Base-by-base conservation (phyloP, 2,329 filamentous ascomycete genomes). In the Cladophialophora immunda region DNA sequence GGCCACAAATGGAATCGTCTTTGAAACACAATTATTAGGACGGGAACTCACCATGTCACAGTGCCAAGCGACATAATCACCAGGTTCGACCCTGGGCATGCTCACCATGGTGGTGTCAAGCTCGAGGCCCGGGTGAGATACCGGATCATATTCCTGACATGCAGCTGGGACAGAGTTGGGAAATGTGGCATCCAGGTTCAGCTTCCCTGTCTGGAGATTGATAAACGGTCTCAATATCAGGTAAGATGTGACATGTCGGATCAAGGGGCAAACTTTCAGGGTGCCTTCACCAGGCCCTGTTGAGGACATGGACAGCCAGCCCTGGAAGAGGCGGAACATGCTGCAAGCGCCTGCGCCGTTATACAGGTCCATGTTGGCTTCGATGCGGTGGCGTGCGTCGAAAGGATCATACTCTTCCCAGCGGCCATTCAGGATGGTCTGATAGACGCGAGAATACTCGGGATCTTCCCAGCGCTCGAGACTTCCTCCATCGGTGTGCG, bases 311-410 rank as follows among this genome's bases (percentile, higher is more conserved):
- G 86, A 87, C 60, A 97, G 78, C 94, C 94, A 97, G 19, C 93
- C 94, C 79, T 97, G 94, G 77, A 92, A 94, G 85, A 93, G 91
- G 45, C 94, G 86, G 79, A 97, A 93, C 82, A 93, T 92, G 54
- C 86, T 90, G 79, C 92, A 97, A 0, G 91, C 89, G 0, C 94
- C 93, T 0, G 93, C 85, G 0, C 93, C 92, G 58, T 92, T 85
- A 76, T 97, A 95, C 36, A 94, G 80, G 77, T 97, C 90, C 67
- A 87, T 89, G 2, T 88, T 85, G 2, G 90, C 92, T 0, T 81
- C 78, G 0, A 94, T 83, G 3, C 94, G 86, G 6, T 86, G 85
- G 69, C 86, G 88, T 0, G 89, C 89, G 73, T 97, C 92, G 87
- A 90, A 97, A 0, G 93, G 87, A 74, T 97, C 92, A 74, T 92